Base-by-base conservation (phyloP, 106 monocot genomes). In the Ottelia alismoides region DNA sequence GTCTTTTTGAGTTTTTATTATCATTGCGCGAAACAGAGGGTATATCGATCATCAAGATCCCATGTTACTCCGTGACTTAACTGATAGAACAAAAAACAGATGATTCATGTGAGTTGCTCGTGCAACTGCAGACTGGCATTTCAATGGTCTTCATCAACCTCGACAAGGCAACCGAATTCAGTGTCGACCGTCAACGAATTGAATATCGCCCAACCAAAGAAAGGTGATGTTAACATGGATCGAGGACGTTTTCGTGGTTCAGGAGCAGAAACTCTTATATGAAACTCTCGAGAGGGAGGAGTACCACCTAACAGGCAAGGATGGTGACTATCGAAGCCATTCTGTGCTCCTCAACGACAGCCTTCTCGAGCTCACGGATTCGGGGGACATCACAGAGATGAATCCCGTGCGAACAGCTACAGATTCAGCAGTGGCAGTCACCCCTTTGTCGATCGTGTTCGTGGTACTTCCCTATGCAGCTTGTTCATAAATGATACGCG, bases 1-100 rank as follows among this genome's bases (percentile, higher is more conserved):
- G 57, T 79, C 27, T 86, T 63, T 61, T 58, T 92, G 53, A 78
- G 92, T 19, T 82, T 86, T 1, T 92, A 92, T 64, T 85, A 79
- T 35, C 92, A 92, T 44, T 92, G 92, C 49, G 32, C 65, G 20
- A 92, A 92, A 48, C 35, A 55, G 17, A 74, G 65, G 69, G 79
- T 82, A 46, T 28, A 23, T 24, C 14, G 5, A 2, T 25, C 24
- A 9, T 24, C 19, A n/a, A 20, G 29, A 1, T 12, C 31, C 30
- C 27, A 55, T 14, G 19, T 30, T 30, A 18, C 2, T 55, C 28
- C 19, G 17, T 55, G 28, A 29, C 2, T n/a, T 55, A 22, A 20
- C 4, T 4, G 6, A 7, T 27, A 31, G 18, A 22, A 9, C 16
- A 7, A 22, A 32, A 10, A 20, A 1, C 1, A 17, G 30, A 9